phyloP scores from a whole-genome alignment of 352 stramenopile species.

The Phytophthora melonis region DNA sequence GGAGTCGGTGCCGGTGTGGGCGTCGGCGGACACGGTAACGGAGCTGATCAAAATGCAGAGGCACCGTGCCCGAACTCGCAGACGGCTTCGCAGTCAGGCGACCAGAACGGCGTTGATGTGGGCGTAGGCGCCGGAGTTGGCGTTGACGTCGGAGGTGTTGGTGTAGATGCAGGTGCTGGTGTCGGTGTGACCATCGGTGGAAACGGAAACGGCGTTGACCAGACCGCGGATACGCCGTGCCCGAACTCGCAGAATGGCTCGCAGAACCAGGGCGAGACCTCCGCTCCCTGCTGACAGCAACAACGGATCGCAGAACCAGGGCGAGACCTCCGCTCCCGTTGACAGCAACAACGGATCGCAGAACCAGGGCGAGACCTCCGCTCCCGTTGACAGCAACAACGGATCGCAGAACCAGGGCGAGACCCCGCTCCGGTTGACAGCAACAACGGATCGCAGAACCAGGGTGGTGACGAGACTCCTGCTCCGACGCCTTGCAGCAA shows the following conservation, averaged over 20 bases:
- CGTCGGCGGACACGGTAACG: too few species aligned
- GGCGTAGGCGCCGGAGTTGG: too few species aligned
- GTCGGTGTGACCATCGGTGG: not conserved
- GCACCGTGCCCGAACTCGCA: too few species aligned
- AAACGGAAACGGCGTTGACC: not conserved
- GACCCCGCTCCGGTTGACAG: conserved; percentile 6
- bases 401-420: conserved; percentile 1
- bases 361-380: conserved; percentile 8
- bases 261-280: not conserved
- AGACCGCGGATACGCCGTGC: conserved; percentile 2
- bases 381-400: conserved; percentile 9
- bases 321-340: not conserved
- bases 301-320: not conserved
- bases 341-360: conserved; percentile 11
- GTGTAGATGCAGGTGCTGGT: too few species aligned
- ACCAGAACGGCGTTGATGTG: too few species aligned
- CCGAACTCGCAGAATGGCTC: not conserved
- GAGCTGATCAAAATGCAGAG: too few species aligned
- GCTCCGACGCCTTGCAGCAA: conserved; percentile 5
- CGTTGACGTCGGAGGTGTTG: conserved; percentile 1
- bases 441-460: conserved; percentile 8
- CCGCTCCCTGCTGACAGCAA: not conserved
- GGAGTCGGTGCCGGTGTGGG: too few species aligned
- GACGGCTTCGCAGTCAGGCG: too few species aligned
- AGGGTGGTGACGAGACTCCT: not conserved